Percentiles rank a stretch among this genome's conserved stretches.
Evolutionary conservation across 2,329 filamentous ascomycete genomes (phyloP).

Genomic region (Magnaporthiopsis rhizophila): DNA sequence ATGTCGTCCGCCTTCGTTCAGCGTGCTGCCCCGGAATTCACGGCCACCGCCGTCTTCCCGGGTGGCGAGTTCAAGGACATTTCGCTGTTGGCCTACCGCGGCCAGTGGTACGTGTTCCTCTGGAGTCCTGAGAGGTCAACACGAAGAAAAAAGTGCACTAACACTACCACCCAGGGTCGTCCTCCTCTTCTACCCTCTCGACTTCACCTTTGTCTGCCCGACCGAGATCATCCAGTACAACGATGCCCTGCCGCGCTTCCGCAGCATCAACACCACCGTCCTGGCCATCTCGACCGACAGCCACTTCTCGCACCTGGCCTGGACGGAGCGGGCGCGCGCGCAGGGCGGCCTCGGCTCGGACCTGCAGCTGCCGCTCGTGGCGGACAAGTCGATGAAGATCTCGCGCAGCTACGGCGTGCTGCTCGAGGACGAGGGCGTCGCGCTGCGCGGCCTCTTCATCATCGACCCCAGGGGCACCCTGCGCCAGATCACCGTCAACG

Average conservation of each 20-base stretch:
- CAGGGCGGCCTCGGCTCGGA: constrained; percentile 53
- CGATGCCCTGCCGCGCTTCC: constrained; percentile 52
- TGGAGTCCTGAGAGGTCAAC: not conserved
- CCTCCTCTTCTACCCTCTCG: constrained; percentile 59
- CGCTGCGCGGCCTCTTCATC: constrained; percentile 56
- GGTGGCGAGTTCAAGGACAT: constrained; percentile 40
- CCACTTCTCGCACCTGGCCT: constrained; percentile 49
- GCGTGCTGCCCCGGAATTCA: constrained; percentile 40
- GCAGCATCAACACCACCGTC: constrained; percentile 49
- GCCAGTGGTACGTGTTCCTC: constrained; percentile 33
- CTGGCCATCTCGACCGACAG: constrained; percentile 55
- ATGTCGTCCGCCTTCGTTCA: constrained; percentile 41
- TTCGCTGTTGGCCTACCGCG: constrained; percentile 33
- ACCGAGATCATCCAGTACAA: constrained; percentile 60
- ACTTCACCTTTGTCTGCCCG: constrained; percentile 61
- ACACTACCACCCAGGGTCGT: constrained; percentile 39
- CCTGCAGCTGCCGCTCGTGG: constrained; percentile 53
- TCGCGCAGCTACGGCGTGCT: constrained; percentile 55
- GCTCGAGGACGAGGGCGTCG: constrained; percentile 55
- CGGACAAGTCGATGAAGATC: constrained; percentile 54
- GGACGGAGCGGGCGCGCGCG: constrained; percentile 49
- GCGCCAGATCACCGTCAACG: constrained; percentile 57
- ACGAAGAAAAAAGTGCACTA: not conserved
- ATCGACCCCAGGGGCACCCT: constrained; percentile 56
- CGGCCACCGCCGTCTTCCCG: constrained; percentile 39